Evolutionary conservation across 169 alveolate species (phyloP).

Genomic region (Babesia ovis): DNA sequence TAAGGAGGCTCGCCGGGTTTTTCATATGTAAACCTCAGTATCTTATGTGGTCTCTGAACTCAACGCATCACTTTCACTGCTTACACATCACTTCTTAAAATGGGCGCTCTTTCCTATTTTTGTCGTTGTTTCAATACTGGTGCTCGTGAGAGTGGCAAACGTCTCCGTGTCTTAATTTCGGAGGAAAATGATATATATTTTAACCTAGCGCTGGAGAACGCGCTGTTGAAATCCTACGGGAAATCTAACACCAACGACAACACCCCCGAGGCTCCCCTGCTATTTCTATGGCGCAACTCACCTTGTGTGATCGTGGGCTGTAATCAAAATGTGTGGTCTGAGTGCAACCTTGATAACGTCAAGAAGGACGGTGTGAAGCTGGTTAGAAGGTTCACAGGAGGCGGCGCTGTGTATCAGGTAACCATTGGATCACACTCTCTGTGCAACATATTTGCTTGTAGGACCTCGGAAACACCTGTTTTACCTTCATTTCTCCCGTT

Average conservation of each 20-base stretch:
- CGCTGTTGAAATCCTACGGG: conserved; percentile 60
- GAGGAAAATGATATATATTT: conserved; percentile 71
- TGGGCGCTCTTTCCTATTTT: conserved; percentile 4
- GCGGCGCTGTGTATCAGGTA: conserved; percentile 94
- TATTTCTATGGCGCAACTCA: conserved; percentile 90
- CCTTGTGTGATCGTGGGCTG: conserved; percentile 91
- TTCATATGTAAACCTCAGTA: background rate
- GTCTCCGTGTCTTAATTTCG: conserved; percentile 59
- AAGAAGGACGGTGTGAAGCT: conserved; percentile 82
- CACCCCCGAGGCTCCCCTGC: conserved; percentile 74
- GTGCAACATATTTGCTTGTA: background rate
- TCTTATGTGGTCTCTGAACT: background rate
- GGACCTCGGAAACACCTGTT: conserved; percentile 87
- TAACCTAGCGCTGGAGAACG: conserved; percentile 74
- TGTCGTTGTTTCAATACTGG: conserved; percentile 11
- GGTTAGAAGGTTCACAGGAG: conserved; percentile 93
- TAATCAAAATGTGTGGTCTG: conserved; percentile 93
- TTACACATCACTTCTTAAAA: background rate
- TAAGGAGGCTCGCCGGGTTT: conserved; percentile 78
- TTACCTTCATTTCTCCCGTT: conserved; percentile 81
- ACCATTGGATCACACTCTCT: background rate
- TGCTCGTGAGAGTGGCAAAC: background rate
- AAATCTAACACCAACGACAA: conserved; percentile 39
- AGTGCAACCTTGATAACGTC: conserved; percentile 85
- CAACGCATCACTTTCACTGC: background rate